Evolutionary conservation across 768 basidiomycete genomes (phyloP).

Genomic region (Russula sp.): DNA sequence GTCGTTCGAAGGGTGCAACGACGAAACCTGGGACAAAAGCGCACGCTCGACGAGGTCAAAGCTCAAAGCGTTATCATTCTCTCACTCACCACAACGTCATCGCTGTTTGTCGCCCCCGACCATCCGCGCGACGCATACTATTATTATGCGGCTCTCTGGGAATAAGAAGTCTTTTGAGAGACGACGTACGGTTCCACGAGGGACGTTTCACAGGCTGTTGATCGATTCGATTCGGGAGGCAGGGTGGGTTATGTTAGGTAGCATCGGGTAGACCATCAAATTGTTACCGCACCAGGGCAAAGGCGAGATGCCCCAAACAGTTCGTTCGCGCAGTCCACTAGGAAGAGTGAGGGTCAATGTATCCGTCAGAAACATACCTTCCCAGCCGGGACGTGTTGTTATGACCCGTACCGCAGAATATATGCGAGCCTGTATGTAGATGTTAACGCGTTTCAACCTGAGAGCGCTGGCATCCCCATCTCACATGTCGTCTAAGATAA

Average conservation of each 20-base stretch:
- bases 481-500: constrained; percentile 53
- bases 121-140: neutral
- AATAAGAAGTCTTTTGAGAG: neutral
- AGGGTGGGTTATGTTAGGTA: constrained; percentile 2
- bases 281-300: constrained; percentile 62
- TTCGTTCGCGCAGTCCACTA: constrained; percentile 84
- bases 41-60: neutral
- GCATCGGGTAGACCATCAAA: neutral
- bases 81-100: constrained; percentile 37
- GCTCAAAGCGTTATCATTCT: neutral
- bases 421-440: constrained; percentile 65
- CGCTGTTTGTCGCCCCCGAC: constrained; percentile 18
- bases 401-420: constrained; percentile 62
- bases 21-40: constrained; percentile 56
- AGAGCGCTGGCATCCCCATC: constrained; percentile 29
- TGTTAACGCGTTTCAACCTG: neutral
- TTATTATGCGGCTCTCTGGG: constrained; percentile 13
- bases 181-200: constrained; percentile 68
- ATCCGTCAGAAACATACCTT: constrained; percentile 1
- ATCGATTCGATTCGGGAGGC: neutral
- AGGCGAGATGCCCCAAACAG: constrained; percentile 72
- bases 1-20: constrained; percentile 82
- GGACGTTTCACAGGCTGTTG: constrained; percentile 72
- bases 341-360: constrained; percentile 5
- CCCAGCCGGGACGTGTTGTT: neutral